Base-by-base conservation (phyloP, 305 asterid genomes). In the Nicotiana rustica region DNA sequence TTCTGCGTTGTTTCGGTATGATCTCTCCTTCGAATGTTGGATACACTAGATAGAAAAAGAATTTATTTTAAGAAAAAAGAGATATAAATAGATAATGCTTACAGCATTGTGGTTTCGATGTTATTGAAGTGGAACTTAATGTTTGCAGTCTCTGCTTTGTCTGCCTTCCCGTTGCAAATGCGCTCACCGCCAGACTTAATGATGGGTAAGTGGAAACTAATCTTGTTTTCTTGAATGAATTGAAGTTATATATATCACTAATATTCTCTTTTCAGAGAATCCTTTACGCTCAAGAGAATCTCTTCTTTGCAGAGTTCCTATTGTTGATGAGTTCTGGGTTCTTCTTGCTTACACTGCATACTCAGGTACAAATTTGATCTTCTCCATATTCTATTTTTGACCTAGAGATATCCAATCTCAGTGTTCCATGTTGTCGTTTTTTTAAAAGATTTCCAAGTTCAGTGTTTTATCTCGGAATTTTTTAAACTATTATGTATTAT, bases 121-220 rank as follows among this genome's bases (percentile, higher is more conserved):
- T 57, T 38, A 69, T 4, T 83, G 57, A 66, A 78, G 8, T 67
- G 10, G 6, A 44, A 69, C 21, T 36, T 76, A 69, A 18, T 69
- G 29, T 80, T 85, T 89, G 91, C 93, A 95, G 98, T 89, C 98
- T 47, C 88, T 95, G 91, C 83, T 93, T 78, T 95, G 92, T 89
- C 94, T 95, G 59, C 98, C 98, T 67, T 86, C 93, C 97, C 80
- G 86, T 95, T 88, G 98, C 98, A 82, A 95, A 95, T 85, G 91
- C 92, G 55, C 98, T 95, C 90, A 93, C 98, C 52, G 98, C 98
- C 87, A 86, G 89, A 87, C 97, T 95, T 73, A 93, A 95, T 81
- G 97, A 92, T 36, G 98, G 99, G 99, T 95, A 85, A 36, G 92
- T 87, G 3, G 4, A 68, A 49, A 57, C 18, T 41, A 35, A 33